phyloP scores from a whole-genome alignment of 805 yeast species.

The Barnettozyma botsteinii region DNA sequence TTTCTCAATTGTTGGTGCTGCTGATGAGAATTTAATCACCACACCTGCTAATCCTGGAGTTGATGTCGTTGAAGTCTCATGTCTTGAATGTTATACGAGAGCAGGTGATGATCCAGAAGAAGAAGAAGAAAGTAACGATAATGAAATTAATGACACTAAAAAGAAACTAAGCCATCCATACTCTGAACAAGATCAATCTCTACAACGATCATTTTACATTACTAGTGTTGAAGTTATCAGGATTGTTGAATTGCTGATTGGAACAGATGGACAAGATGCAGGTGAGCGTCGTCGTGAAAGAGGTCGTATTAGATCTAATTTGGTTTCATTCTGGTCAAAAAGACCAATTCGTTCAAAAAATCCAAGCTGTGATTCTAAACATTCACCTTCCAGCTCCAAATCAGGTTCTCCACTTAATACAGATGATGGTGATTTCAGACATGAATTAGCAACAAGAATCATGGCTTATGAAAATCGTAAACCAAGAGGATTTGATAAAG shows the following conservation, averaged over 20 bases:
- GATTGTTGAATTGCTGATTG: constrained; percentile 56
- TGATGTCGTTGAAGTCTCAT: constrained; percentile 54
- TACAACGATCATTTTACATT: constrained; percentile 35
- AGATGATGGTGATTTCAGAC: constrained; percentile 31
- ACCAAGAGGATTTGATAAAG: constrained; percentile 66
- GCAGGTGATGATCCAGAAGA: constrained; percentile 29
- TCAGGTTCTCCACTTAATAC: constrained; percentile 8
- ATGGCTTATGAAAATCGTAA: constrained; percentile 58
- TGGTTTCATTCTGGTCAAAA: constrained; percentile 64
- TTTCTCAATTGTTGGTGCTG: constrained; percentile 48
- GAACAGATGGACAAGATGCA: constrained; percentile 40
- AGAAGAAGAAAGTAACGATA: constrained; percentile 17
- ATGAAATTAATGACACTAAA: constrained; percentile 4
- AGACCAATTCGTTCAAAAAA: constrained; percentile 45
- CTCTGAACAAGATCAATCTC: constrained; percentile 1
- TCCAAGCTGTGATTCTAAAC: constrained; percentile 12
- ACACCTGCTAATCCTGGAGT: constrained; percentile 35
- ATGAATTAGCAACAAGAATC: constrained; percentile 56
- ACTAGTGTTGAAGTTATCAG: constrained; percentile 65
- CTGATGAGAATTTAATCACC: constrained; percentile 40
- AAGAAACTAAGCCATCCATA: constrained; percentile 22
- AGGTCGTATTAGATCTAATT: constrained; percentile 60
- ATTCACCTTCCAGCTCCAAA: constrained; percentile 16
- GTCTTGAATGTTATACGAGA: constrained; percentile 41
- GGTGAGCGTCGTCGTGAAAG: constrained; percentile 54